A percentile compares a stretch with the other conserved stretches of the same genome.
Evolutionary conservation across 2,329 filamentous ascomycete species (phyloP).

Genomic region (Pseudopyricularia cyperi): DNA sequence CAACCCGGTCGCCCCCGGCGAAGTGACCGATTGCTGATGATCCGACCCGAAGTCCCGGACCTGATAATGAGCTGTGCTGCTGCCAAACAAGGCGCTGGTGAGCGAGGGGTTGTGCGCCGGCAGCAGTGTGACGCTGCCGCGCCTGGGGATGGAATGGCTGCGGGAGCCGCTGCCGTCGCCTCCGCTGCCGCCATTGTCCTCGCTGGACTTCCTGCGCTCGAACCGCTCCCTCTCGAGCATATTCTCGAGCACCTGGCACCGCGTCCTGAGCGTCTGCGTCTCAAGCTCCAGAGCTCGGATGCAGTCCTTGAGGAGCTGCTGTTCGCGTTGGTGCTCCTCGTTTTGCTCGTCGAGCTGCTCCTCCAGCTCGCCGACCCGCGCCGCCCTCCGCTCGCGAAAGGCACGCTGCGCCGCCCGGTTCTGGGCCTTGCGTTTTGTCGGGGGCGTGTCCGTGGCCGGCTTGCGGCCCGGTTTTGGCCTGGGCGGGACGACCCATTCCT

Average conservation of each 20-base stretch:
- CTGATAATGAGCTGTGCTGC: neutral
- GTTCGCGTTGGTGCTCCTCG: slow-evolving; percentile 40
- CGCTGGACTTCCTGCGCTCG: slow-evolving; percentile 19
- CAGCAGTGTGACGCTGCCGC: slow-evolving; percentile 1
- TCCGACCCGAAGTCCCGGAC: neutral
- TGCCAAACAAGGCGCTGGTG: neutral
- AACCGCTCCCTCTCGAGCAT: slow-evolving; percentile 46
- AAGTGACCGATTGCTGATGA: neutral
- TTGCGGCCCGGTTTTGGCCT: slow-evolving; percentile 85
- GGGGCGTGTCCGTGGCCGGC: slow-evolving; percentile 83
- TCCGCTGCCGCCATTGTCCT: no score
- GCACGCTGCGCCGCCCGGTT: slow-evolving; percentile 85
- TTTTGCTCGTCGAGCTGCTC: slow-evolving; percentile 51
- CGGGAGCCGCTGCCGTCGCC: neutral
- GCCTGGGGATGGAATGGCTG: neutral
- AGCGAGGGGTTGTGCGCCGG: neutral
- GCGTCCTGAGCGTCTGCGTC: slow-evolving; percentile 49
- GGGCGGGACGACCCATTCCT: slow-evolving; percentile 76
- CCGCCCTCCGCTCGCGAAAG: slow-evolving; percentile 77
- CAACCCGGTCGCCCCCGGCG: slow-evolving; percentile 3
- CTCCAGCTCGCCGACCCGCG: slow-evolving; percentile 66
- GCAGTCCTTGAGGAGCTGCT: slow-evolving; percentile 43
- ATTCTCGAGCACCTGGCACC: slow-evolving; percentile 49
- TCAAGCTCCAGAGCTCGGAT: slow-evolving; percentile 49
- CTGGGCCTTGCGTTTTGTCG: slow-evolving; percentile 87